Evolutionary conservation across 1,284 basidiomycete genomes (phyloP).

Genomic region (Sporisorium iseilematis-ciliati): DNA sequence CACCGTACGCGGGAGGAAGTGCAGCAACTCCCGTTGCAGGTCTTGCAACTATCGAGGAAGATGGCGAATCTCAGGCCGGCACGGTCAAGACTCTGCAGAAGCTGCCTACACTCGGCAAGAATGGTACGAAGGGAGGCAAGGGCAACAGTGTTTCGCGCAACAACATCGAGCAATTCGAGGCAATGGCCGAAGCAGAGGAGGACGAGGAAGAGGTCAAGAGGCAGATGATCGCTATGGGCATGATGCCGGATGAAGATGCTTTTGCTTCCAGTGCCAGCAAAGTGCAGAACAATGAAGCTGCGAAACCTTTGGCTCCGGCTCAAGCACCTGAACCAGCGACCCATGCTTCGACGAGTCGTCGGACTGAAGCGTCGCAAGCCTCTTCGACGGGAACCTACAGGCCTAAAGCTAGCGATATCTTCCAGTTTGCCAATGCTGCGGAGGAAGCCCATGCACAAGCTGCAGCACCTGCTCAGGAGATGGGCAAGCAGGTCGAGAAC

Average conservation of each 20-base stretch:
- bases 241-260: constrained; percentile 53
- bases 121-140: constrained; percentile 21
- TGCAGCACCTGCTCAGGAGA: neutral
- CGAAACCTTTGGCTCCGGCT: neutral
- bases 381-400: constrained; percentile 27
- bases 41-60: constrained; percentile 60
- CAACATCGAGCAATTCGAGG: constrained; percentile 58
- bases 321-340: constrained; percentile 4
- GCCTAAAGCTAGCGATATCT: constrained; percentile 55
- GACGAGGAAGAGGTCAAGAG: constrained; percentile 58
- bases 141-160: constrained; percentile 52
- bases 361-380: constrained; percentile 23
- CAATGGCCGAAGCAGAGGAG: constrained; percentile 54
- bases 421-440: constrained; percentile 10
- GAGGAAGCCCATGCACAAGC: neutral
- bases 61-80: constrained; percentile 59
- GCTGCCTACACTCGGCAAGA: constrained; percentile 50
- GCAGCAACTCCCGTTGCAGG: constrained; percentile 35
- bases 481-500: neutral
- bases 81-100: constrained; percentile 53
- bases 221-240: constrained; percentile 52
- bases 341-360: constrained; percentile 16
- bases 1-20: constrained; percentile 1
- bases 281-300: neutral
- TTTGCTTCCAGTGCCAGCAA: constrained; percentile 15